phyloP scores from a whole-genome alignment of 306 rosid genomes.

The Albizia julibrissin region DNA sequence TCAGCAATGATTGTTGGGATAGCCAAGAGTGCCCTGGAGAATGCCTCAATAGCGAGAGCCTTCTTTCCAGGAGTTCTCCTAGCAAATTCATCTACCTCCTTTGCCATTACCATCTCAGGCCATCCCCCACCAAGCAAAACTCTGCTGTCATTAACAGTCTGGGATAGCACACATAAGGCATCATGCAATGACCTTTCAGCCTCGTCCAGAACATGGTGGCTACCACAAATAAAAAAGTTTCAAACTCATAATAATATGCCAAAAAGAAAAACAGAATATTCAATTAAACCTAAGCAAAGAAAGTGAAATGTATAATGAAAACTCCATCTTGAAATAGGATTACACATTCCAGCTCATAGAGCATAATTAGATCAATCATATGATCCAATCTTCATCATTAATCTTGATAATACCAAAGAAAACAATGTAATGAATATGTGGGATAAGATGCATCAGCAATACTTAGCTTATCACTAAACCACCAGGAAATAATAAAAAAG shows the following conservation, averaged over 20 bases:
- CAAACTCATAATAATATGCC: neutral
- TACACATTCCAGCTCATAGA: slow-evolving; percentile 3
- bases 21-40: slow-evolving; percentile 81
- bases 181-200: slow-evolving; percentile 98
- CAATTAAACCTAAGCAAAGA: slow-evolving; percentile 6
- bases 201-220: slow-evolving; percentile 96
- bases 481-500: neutral
- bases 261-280: neutral
- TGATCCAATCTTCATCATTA: neutral
- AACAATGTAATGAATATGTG: neutral
- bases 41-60: slow-evolving; percentile 95
- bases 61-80: slow-evolving; percentile 94
- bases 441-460: neutral
- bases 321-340: neutral
- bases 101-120: slow-evolving; percentile 98
- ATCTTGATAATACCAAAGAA: neutral
- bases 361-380: neutral
- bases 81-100: slow-evolving; percentile 86
- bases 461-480: neutral
- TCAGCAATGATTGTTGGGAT: slow-evolving; percentile 94
- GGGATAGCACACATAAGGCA: slow-evolving; percentile 96
- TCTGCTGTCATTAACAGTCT: slow-evolving; percentile 91
- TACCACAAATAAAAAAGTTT: slow-evolving; percentile 43
- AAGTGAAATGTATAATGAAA: neutral
- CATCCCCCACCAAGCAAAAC: slow-evolving; percentile 96